Percentiles rank a stretch among this genome's conserved stretches.
phyloP scores from a whole-genome alignment of 83 land plant species.

The Larix sibirica region DNA sequence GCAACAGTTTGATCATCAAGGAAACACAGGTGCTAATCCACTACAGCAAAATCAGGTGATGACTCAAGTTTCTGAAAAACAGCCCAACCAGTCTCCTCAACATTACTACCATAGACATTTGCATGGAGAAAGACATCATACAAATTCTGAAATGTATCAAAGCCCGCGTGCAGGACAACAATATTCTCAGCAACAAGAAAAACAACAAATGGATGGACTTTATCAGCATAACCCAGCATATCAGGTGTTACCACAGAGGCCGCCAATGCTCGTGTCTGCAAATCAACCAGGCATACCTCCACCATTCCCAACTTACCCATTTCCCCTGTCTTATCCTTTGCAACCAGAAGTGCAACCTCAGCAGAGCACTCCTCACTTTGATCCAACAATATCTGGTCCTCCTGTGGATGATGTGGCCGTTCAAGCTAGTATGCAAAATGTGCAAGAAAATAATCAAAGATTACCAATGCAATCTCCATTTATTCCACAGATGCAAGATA shows the following conservation, averaged over 20 bases:
- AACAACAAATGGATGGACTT: slow-evolving; percentile 12
- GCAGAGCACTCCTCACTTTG: slow-evolving; percentile 19
- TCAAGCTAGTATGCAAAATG: neutral
- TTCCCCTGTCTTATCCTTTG: slow-evolving; percentile 16
- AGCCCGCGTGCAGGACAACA: slow-evolving; percentile 14
- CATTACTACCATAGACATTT: neutral
- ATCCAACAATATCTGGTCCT: slow-evolving; percentile 5
- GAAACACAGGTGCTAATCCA: slow-evolving; percentile 2
- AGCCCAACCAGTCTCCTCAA: slow-evolving; percentile 4
- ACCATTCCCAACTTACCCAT: slow-evolving; percentile 13
- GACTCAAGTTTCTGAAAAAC: slow-evolving; percentile 17
- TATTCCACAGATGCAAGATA: slow-evolving; percentile 8
- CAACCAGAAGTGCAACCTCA: slow-evolving; percentile 11
- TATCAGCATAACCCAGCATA: slow-evolving; percentile 9
- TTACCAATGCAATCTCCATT: neutral
- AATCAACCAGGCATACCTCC: slow-evolving; percentile 14
- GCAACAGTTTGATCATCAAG: slow-evolving; percentile 4
- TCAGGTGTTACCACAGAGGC: slow-evolving; percentile 11
- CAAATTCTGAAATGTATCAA: slow-evolving; percentile 21
- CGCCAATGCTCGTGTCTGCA: neutral
- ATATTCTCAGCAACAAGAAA: slow-evolving; percentile 11
- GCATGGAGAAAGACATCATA: slow-evolving; percentile 5
- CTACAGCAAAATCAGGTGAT: neutral
- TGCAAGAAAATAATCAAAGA: slow-evolving; percentile 5
- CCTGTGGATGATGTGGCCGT: neutral